These are phyloP conservation scores for Pseudogymnoascus sp. DNA, from an alignment of 2,329 filamentous ascomycete species.

Conservation along the genomic window DNA sequence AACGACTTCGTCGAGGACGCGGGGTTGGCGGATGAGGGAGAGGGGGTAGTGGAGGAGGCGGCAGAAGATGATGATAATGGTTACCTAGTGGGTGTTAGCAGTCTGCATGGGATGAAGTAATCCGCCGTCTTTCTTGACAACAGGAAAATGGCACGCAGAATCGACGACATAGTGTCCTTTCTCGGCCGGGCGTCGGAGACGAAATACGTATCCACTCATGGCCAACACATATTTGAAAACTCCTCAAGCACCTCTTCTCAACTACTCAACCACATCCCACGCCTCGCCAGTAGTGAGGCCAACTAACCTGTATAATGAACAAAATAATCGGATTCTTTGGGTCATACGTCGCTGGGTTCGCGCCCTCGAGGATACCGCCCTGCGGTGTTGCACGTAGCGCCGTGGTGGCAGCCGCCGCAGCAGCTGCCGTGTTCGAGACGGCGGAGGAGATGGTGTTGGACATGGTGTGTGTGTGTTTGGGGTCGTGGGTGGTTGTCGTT, in stretches of 20 bases:
- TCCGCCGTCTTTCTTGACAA: not conserved
- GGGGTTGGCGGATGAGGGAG: constrained; percentile 69
- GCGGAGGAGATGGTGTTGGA: constrained; percentile 5
- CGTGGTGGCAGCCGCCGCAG: not conserved
- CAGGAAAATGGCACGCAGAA: not conserved
- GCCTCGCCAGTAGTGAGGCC: not conserved
- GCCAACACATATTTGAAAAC: not conserved
- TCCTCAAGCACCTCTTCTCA: not conserved
- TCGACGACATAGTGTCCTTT: not conserved
- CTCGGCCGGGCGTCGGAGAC: not conserved
- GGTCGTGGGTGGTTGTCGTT: not conserved
- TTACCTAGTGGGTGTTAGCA: constrained; percentile 42
- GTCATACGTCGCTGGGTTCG: constrained; percentile 56
- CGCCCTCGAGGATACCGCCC: constrained; percentile 57
- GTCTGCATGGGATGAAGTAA: not conserved
- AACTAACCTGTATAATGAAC: constrained; percentile 61
- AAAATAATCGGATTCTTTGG: constrained; percentile 58
- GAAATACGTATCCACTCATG: not conserved
- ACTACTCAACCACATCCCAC: not conserved
- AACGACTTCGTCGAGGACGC: constrained; percentile 78
- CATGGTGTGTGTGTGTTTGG: not conserved
- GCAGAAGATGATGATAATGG: constrained; percentile 69
- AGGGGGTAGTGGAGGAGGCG: constrained; percentile 70
- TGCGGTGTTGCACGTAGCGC: constrained; percentile 34
- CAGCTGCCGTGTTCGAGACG: constrained; percentile 8